Conservation (phyloP, 2,329 filamentous ascomycete species). For the Paracorniculantispora psalliotae region DNA sequence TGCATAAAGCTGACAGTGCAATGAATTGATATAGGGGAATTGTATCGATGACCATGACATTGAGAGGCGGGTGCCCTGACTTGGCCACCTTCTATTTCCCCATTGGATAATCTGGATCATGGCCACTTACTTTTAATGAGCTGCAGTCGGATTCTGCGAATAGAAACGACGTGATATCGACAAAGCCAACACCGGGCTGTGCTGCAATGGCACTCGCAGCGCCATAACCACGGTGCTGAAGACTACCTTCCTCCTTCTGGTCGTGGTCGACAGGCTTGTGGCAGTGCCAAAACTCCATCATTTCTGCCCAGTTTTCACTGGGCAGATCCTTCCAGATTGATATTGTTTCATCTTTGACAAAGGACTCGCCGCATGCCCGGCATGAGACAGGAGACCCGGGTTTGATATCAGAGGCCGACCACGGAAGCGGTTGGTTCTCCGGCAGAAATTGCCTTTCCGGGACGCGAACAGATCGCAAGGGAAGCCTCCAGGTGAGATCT, state of each 20-base stretch:
- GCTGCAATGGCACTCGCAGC: slow-evolving; percentile 70
- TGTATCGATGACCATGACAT: slow-evolving; percentile 64
- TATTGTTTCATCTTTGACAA: slow-evolving; percentile 37
- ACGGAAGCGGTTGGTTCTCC: slow-evolving; percentile 43
- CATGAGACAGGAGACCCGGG: slow-evolving; percentile 38
- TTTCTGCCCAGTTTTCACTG: slow-evolving; percentile 96
- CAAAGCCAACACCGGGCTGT: slow-evolving; percentile 62
- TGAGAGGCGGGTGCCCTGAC: slow-evolving; percentile 39
- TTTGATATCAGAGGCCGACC: slow-evolving; percentile 49
- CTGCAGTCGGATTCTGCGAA: slow-evolving; percentile 63
- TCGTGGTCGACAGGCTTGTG: slow-evolving; percentile 74
- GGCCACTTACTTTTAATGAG: slow-evolving; percentile 32
- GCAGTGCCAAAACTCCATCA: slow-evolving; percentile 99
- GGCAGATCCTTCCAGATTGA: slow-evolving; percentile 84
- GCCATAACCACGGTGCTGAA: slow-evolving; percentile 72
- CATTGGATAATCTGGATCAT: slow-evolving; percentile 16
- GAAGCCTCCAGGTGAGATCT: slow-evolving; percentile 51
- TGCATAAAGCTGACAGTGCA: slow-evolving; percentile 21
- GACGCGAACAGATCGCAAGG: slow-evolving; percentile 27
- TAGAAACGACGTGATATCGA: slow-evolving; percentile 75
- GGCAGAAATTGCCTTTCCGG: slow-evolving; percentile 23
- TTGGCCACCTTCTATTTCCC: slow-evolving; percentile 60
- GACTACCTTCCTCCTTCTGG: slow-evolving; percentile 33
- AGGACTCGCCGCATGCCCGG: slow-evolving; percentile 31
- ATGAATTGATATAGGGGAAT: slow-evolving; percentile 54